A percentile compares a stretch with the other conserved stretches of the same genome.
phyloP scores from a whole-genome alignment of 257 asterid genomes.

The Osmanthus fragrans region DNA sequence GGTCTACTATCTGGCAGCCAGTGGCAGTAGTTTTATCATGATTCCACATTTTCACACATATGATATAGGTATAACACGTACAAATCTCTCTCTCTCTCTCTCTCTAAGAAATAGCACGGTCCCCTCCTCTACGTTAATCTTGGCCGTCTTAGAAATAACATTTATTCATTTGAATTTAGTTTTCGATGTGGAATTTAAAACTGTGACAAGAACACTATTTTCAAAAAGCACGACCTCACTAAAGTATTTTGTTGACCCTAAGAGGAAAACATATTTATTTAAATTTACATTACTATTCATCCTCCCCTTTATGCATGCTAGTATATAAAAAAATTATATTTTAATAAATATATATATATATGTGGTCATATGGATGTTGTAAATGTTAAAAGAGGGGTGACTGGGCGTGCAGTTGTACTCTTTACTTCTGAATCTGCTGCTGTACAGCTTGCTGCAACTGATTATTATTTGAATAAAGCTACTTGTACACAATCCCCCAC shows the following conservation, averaged over 20 bases:
- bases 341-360: no score
- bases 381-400: slow-evolving; percentile 11
- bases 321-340: slow-evolving; percentile 7
- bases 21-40: background rate
- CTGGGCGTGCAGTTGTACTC: slow-evolving; percentile 41
- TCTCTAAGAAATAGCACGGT: background rate
- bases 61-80: background rate
- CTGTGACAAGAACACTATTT: background rate
- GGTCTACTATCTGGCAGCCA: slow-evolving; percentile 2
- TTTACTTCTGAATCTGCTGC: slow-evolving; percentile 37
- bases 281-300: no score
- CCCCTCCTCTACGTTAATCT: no score
- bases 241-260: no score
- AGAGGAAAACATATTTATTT: no score
- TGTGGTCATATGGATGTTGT: background rate
- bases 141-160: no score
- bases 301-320: background rate
- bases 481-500: no score
- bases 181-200: background rate
- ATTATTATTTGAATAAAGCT: slow-evolving; percentile 15
- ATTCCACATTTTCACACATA: slow-evolving; percentile 9
- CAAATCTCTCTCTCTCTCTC: no score
- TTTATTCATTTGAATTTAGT: no score
- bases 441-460: slow-evolving; percentile 30
- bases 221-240: no score